A percentile compares a stretch with the other conserved stretches of the same genome.
phyloP scores from a whole-genome alignment of 257 asterid genomes.

The Solanum sitiens region DNA sequence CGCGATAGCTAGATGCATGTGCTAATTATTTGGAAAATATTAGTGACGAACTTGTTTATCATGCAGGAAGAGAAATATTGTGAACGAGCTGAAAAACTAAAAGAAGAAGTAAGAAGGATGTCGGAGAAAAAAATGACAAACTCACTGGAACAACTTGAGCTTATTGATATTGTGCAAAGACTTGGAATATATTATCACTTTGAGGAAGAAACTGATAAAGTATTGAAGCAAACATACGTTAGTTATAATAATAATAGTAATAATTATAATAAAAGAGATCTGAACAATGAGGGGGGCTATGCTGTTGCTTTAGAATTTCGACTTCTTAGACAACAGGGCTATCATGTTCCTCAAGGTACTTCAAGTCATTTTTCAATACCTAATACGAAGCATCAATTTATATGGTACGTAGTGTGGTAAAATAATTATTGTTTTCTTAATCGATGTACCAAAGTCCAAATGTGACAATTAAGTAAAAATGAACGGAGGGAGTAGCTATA shows the following conservation, averaged over 20 bases:
- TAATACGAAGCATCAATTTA: too few relatives aligned
- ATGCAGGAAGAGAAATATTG: slow-evolving; percentile 25
- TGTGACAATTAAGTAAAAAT: too few relatives aligned
- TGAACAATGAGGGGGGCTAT: background rate
- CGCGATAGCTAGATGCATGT: background rate
- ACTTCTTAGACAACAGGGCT: slow-evolving; percentile 22
- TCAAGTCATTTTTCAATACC: too few relatives aligned
- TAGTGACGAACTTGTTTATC: background rate
- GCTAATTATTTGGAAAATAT: background rate
- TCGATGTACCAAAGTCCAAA: too few relatives aligned
- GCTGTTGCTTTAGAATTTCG: slow-evolving; percentile 14
- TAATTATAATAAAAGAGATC: background rate
- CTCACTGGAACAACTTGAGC: slow-evolving; percentile 23
- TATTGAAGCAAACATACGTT: background rate
- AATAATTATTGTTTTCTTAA: too few relatives aligned
- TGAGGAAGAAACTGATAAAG: slow-evolving; percentile 1
- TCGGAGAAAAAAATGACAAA: background rate
- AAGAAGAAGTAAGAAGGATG: slow-evolving; percentile 6
- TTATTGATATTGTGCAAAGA: slow-evolving; percentile 38
- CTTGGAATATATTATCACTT: slow-evolving; percentile 34
- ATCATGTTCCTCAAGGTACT: slow-evolving; percentile 12
- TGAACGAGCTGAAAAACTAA: slow-evolving; percentile 19
- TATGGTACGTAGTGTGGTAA: too few relatives aligned
- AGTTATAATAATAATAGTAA: background rate
- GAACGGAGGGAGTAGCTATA: too few relatives aligned